A percentile compares a stretch with the other conserved stretches of the same genome.
Evolutionary conservation across 768 basidiomycete species (phyloP).

Genomic region (Mycena metata): DNA sequence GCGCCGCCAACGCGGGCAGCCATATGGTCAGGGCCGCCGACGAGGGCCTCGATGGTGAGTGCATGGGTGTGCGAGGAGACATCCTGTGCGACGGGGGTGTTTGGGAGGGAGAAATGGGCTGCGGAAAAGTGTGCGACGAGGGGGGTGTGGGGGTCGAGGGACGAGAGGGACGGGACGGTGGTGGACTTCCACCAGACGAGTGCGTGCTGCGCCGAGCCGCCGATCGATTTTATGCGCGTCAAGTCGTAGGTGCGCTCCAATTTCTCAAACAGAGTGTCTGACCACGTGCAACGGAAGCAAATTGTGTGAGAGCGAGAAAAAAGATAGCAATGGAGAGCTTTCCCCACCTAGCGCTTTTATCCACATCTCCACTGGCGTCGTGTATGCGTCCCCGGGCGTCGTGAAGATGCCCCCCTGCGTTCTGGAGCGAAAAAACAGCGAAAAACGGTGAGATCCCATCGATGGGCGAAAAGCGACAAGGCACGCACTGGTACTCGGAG

Average conservation of each 20-base stretch:
- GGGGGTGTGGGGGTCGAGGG: slow-evolving; percentile 78
- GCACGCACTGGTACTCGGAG: slow-evolving; percentile 81
- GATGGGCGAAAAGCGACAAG: slow-evolving; percentile 32
- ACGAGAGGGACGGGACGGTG: slow-evolving; percentile 77
- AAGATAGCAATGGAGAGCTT: slow-evolving; percentile 36
- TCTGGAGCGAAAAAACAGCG: slow-evolving; percentile 52
- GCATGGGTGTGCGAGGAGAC: slow-evolving; percentile 87
- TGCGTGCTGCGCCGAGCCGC: slow-evolving; percentile 86
- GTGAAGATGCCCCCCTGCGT: slow-evolving; percentile 91
- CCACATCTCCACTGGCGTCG: slow-evolving; percentile 93
- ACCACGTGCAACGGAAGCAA: slow-evolving; percentile 45
- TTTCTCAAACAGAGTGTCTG: slow-evolving; percentile 84
- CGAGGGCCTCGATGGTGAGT: slow-evolving; percentile 77
- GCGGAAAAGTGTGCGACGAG: slow-evolving; percentile 78
- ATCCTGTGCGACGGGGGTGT: slow-evolving; percentile 82
- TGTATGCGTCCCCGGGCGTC: slow-evolving; percentile 88
- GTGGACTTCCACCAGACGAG: slow-evolving; percentile 92
- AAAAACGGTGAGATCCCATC: slow-evolving; percentile 30
- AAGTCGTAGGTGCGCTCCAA: slow-evolving; percentile 78
- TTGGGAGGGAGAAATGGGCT: slow-evolving; percentile 77
- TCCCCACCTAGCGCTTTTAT: slow-evolving; percentile 85
- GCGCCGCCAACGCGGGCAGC: slow-evolving; percentile 81
- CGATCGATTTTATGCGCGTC: slow-evolving; percentile 78
- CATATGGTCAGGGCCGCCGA: slow-evolving; percentile 86
- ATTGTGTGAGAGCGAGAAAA: slow-evolving; percentile 54